Evolutionary conservation across 192 early-diverging fungal species (phyloP).

Genomic region (Chytriomyces confervae): DNA sequence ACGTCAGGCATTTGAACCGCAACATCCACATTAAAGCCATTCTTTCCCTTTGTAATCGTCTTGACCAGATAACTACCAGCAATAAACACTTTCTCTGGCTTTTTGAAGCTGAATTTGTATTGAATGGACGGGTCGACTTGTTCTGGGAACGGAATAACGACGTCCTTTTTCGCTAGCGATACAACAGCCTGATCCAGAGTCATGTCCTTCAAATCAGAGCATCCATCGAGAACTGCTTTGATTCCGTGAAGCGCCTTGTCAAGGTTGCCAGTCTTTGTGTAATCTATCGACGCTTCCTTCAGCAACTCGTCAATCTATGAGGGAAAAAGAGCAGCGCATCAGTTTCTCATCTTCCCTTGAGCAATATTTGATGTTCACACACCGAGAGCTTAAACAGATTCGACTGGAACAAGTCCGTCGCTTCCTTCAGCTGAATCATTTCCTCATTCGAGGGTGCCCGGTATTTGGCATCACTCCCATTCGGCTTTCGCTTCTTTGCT

Average conservation of each 20-base stretch:
- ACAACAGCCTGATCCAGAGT: neutral
- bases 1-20: slow-evolving; percentile 87
- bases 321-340: neutral
- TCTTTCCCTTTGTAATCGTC: slow-evolving; percentile 62
- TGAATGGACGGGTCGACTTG: slow-evolving; percentile 58
- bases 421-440: slow-evolving; percentile 82
- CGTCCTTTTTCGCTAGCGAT: slow-evolving; percentile 25
- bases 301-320: slow-evolving; percentile 73
- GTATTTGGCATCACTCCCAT: slow-evolving; percentile 13
- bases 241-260: slow-evolving; percentile 71
- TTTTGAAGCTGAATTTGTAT: slow-evolving; percentile 79
- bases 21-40: slow-evolving; percentile 83
- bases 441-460: slow-evolving; percentile 74
- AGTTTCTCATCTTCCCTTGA: neutral
- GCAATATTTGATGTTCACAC: slow-evolving; percentile 39
- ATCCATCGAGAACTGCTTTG: slow-evolving; percentile 70
- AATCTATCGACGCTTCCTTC: slow-evolving; percentile 67
- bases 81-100: slow-evolving; percentile 77
- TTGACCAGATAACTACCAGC: slow-evolving; percentile 90
- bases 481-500: slow-evolving; percentile 49
- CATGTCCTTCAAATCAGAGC: slow-evolving; percentile 58
- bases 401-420: slow-evolving; percentile 81
- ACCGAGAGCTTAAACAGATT: slow-evolving; percentile 92
- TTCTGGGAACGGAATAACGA: slow-evolving; percentile 79
- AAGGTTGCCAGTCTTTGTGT: slow-evolving; percentile 61